phyloP scores from a whole-genome alignment of 306 rosid genomes.

The Parietaria judaica region DNA sequence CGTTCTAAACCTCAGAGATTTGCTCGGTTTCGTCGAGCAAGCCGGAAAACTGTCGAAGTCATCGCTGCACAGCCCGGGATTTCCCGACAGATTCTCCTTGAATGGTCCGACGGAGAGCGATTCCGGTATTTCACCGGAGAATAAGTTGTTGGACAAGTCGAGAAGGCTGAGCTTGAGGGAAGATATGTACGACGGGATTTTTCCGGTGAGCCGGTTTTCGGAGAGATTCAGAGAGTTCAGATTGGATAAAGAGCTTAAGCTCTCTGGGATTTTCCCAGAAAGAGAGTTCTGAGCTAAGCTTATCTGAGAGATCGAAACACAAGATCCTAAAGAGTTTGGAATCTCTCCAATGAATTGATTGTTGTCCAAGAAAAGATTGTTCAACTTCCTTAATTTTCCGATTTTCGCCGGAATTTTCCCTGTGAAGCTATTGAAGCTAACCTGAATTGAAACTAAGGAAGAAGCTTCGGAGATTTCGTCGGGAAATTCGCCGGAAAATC shows the following conservation, averaged over 20 bases:
- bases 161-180: constrained; percentile 58
- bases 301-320: constrained; percentile 45
- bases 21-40: constrained; percentile 35
- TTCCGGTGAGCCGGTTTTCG: constrained; percentile 52
- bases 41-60: constrained; percentile 27
- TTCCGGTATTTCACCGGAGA: constrained; percentile 58
- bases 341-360: constrained; percentile 58
- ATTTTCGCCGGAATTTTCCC: constrained; percentile 55
- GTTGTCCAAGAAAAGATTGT: constrained; percentile 34
- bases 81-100: constrained; percentile 49
- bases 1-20: constrained; percentile 23
- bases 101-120: constrained; percentile 51
- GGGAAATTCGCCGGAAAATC: constrained; percentile 67
- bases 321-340: constrained; percentile 67
- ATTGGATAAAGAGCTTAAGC: constrained; percentile 53
- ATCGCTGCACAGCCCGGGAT: constrained; percentile 72
- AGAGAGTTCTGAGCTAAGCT: constrained; percentile 52
- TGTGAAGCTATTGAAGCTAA: constrained; percentile 46
- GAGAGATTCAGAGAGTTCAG: constrained; percentile 76
- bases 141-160: constrained; percentile 57
- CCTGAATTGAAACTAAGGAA: constrained; percentile 39
- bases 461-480: constrained; percentile 44
- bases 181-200: constrained; percentile 56
- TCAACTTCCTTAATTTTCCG: constrained; percentile 53
- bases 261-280: constrained; percentile 49